phyloP scores from a whole-genome alignment of 495 filamentous ascomycete species.

The Aspergillus hancockii region DNA sequence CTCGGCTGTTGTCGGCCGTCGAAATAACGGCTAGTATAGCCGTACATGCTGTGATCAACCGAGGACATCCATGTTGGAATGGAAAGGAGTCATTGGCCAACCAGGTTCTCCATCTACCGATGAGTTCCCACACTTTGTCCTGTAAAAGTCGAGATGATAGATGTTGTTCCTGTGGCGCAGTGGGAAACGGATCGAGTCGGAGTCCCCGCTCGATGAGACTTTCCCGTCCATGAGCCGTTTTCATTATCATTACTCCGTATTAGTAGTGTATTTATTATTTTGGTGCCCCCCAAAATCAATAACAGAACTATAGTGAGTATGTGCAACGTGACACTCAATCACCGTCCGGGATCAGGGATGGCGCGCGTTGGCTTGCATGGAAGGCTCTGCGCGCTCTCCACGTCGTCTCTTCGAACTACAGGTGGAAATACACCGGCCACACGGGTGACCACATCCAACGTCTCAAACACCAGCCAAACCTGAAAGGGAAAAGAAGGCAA shows the following conservation, averaged over 20 bases:
- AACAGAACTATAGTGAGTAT: background rate
- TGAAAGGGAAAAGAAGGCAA: background rate
- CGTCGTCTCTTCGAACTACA: constrained; percentile 1
- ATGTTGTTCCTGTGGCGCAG: constrained; percentile 9
- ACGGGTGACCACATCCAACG: background rate
- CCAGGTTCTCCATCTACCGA: constrained; percentile 4
- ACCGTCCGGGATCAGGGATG: background rate
- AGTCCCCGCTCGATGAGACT: background rate
- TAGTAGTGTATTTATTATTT: background rate
- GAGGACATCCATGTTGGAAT: background rate
- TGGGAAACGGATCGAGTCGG: constrained; percentile 8
- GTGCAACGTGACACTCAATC: constrained; percentile 3
- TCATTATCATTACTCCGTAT: background rate
- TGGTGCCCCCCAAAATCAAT: background rate
- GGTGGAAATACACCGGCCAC: background rate
- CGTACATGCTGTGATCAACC: constrained; percentile 8
- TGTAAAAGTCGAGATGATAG: background rate
- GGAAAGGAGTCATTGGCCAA: background rate
- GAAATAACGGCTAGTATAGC: constrained; percentile 14
- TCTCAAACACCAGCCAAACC: background rate
- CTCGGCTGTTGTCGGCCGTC: constrained; percentile 21
- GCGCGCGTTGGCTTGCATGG: constrained; percentile 1
- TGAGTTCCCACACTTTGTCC: background rate
- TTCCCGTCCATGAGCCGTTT: background rate
- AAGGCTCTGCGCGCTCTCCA: background rate